Evolutionary conservation across 2,329 filamentous ascomycete species (phyloP), one percentile per base, ranked within the genome.

Genomic region (Scortechinia acanthostroma): DNA sequence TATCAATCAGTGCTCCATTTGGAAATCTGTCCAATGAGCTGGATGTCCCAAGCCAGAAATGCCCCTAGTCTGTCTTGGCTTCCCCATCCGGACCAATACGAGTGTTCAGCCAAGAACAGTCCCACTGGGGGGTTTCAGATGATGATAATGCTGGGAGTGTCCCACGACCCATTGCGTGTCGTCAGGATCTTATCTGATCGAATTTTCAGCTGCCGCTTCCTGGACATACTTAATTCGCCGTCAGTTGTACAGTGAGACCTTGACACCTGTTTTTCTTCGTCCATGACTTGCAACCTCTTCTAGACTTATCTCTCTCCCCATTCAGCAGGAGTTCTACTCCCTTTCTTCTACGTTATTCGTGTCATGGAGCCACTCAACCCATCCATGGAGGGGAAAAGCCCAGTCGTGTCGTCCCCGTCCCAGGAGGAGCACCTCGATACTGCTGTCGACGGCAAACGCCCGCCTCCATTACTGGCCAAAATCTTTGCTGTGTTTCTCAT

Each of bases 401-500:
- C 25, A n/a, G n/a, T 30, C 25, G 25, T 30, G 25, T 10, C 25
- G 10, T 10, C 25, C 10, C 10, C 25, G 10, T 10, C 25, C n/a
- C 25, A 30, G 25, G 25, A 30, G 25, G 25, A 30, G 10, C 25
- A 30, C 10, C n/a, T n/a, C 25, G 25, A 30, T n/a, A n/a, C 10
- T n/a, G n/a, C 10, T 30, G 25, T n/a, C n/a, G n/a, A 30, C 25
- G 25, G 25, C 6, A 40, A 40, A 40, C 10, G 10, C 6, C 17
- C 6, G 6, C 35, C 35, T 10, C 35, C 35, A 17, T 19, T 40
- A 19, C 6, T 19, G 17, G 35, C 35, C 6, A 66, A 61, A 49
- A 45, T 74, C 14, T 54, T 61, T 5, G 66, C 75, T 0, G 69
- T 80, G 2, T 42, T 76, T 0, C 53, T 77, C 5, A 71, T 76